Evolutionary conservation across 192 early-diverging fungal species (phyloP).

Genomic region (Dissophora ornata): DNA sequence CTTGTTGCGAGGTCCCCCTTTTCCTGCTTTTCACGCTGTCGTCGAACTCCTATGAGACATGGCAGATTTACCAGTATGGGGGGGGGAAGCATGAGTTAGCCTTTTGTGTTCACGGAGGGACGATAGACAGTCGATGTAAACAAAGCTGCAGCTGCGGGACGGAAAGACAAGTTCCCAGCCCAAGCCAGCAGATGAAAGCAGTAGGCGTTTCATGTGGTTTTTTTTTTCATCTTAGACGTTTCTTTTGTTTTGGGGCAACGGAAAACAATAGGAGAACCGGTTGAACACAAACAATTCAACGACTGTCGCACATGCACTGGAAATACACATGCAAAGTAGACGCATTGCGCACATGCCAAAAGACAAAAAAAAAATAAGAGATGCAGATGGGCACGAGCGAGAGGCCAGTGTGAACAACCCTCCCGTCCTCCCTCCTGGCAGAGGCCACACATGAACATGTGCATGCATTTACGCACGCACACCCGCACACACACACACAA

Average conservation of each 20-base stretch:
- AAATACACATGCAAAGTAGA: conserved; percentile 6
- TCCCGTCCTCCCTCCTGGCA: too few relatives aligned
- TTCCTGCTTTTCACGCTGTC: conserved; percentile 44
- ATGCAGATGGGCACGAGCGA: not conserved
- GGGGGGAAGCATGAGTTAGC: not conserved
- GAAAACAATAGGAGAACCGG: too few relatives aligned
- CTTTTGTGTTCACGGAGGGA: too few relatives aligned
- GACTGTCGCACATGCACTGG: conserved; percentile 13
- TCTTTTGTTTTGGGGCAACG: not conserved
- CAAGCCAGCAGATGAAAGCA: not conserved
- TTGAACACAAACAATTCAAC: too few relatives aligned
- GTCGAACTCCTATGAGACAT: conserved; percentile 26
- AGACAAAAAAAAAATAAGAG: not conserved
- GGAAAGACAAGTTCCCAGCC: conserved; percentile 4
- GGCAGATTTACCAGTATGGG: not conserved
- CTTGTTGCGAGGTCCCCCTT: conserved; percentile 33
- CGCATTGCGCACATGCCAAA: too few relatives aligned
- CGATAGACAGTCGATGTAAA: too few relatives aligned
- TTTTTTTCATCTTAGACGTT: conserved; percentile 3
- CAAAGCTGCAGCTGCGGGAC: conserved; percentile 6
- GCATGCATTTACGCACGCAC: too few relatives aligned
- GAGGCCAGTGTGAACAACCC: too few relatives aligned
- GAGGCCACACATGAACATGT: too few relatives aligned
- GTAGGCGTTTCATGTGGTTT: conserved; percentile 15
- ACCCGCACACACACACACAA: too few relatives aligned